phyloP scores from a whole-genome alignment of 768 basidiomycete genomes.

The Hemileccinum rubropunctum region DNA sequence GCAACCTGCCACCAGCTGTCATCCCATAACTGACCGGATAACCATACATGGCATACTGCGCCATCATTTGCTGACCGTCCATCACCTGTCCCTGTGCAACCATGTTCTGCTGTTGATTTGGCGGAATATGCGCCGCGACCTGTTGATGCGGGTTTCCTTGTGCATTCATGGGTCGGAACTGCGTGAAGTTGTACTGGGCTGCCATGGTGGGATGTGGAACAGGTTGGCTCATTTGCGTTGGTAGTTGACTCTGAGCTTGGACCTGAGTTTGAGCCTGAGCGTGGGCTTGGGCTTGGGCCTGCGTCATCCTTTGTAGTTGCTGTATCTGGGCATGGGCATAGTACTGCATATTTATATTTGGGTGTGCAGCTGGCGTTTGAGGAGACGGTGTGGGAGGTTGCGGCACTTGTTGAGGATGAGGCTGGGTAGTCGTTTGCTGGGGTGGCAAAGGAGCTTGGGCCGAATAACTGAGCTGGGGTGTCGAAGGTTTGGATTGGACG shows the following conservation, averaged over 20 bases:
- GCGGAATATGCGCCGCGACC: conserved; percentile 22
- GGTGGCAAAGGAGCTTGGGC: conserved; percentile 17
- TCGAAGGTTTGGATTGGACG: conserved; percentile 28
- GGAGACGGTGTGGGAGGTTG: conserved; percentile 19
- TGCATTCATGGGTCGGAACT: conserved; percentile 31
- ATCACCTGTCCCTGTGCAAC: conserved; percentile 20
- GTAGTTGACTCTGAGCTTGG: conserved; percentile 25
- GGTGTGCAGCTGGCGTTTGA: conserved; percentile 20
- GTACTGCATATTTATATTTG: conserved; percentile 16
- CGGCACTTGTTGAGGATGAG: conserved; percentile 23
- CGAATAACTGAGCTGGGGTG: conserved; percentile 27
- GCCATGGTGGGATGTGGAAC: conserved; percentile 25
- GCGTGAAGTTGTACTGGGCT: conserved; percentile 35
- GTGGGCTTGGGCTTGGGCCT: conserved; percentile 21
- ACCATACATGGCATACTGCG: conserved; percentile 28
- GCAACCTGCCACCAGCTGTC: conserved; percentile 15
- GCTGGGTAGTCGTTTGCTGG: conserved; percentile 21
- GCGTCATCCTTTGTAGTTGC: conserved; percentile 18
- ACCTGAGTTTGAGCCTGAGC: conserved; percentile 21
- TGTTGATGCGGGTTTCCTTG: conserved; percentile 29
- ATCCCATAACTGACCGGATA: conserved; percentile 26
- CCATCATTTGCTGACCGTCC: conserved; percentile 29
- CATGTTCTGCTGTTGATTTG: conserved; percentile 29
- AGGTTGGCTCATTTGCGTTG: conserved; percentile 23
- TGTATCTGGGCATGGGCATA: conserved; percentile 19